phyloP scores from a whole-genome alignment of 495 filamentous ascomycete genomes.

The Lasiosphaeria miniovina region DNA sequence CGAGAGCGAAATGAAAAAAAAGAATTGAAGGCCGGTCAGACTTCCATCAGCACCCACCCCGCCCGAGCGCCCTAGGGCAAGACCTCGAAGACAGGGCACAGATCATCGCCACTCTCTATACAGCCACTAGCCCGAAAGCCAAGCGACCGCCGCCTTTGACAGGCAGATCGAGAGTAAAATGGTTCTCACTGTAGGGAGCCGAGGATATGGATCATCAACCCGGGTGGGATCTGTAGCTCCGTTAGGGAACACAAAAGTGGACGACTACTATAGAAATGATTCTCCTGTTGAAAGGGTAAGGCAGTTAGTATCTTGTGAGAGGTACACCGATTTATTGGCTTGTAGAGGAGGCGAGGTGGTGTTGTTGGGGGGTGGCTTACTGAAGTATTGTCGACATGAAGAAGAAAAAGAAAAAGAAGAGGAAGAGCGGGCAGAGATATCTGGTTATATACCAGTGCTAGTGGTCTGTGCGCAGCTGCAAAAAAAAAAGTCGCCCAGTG shows the following conservation, averaged over 20 bases:
- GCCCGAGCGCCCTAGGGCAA: not conserved
- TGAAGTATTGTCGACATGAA: constrained; percentile 4
- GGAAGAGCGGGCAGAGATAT: not conserved
- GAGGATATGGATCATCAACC: constrained; percentile 10
- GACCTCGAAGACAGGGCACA: not conserved
- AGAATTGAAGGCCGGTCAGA: constrained; percentile 1
- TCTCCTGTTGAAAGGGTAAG: constrained; percentile 3
- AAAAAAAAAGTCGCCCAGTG: not conserved
- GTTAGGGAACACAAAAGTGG: constrained; percentile 2
- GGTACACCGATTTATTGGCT: not conserved
- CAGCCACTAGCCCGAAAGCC: not conserved
- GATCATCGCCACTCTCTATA: constrained; percentile 7
- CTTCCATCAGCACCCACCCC: constrained; percentile 2
- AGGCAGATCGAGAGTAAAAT: constrained; percentile 13
- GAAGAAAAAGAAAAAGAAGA: constrained; percentile 4
- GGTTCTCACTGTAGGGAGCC: constrained; percentile 13
- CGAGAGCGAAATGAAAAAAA: constrained; percentile 10
- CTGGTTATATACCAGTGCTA: not conserved
- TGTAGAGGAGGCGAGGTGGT: not conserved
- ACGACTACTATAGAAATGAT: constrained; percentile 16
- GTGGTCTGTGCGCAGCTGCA: not conserved
- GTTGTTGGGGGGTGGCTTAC: not conserved
- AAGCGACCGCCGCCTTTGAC: constrained; percentile 11
- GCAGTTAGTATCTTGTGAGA: constrained; percentile 3
- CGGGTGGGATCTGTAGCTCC: constrained; percentile 3